Evolutionary conservation across 2,329 filamentous ascomycete species (phyloP).

Genomic region (Neurospora sp.): DNA sequence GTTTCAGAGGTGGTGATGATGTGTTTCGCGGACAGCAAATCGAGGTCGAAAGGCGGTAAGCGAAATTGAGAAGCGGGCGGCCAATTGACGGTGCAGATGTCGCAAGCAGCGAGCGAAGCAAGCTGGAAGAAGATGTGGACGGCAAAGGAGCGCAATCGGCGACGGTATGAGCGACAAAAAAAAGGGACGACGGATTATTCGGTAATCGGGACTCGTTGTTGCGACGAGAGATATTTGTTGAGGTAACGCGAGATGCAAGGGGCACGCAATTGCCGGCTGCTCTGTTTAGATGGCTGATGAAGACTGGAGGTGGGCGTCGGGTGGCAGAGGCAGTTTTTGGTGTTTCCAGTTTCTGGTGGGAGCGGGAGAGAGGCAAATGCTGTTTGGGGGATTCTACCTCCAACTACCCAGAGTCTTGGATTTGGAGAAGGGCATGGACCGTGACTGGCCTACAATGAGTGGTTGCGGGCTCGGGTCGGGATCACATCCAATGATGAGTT

Average conservation of each 20-base stretch:
- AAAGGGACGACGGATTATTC: neutral
- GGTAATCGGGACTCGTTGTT: neutral
- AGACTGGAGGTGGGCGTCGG: neutral
- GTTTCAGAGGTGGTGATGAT: neutral
- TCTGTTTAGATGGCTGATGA: neutral
- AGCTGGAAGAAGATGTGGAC: neutral
- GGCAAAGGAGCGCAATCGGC: neutral
- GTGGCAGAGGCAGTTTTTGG: neutral
- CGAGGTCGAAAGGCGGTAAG: conserved; percentile 7
- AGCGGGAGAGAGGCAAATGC: neutral
- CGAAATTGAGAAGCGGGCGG: conserved; percentile 3
- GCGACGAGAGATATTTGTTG: neutral
- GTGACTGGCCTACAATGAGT: neutral
- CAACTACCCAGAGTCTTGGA: neutral
- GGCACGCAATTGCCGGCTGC: neutral
- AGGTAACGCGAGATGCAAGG: neutral
- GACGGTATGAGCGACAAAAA: neutral
- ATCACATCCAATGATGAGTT: neutral
- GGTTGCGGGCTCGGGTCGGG: neutral
- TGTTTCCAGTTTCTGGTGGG: neutral
- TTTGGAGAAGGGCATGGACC: neutral
- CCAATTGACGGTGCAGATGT: conserved; percentile 3
- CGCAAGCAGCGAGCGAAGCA: neutral
- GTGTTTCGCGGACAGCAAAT: neutral
- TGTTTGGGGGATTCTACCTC: neutral